These are phyloP conservation scores for Myotisia sp. DNA, from an alignment of 2,329 filamentous ascomycete genomes.

Conservation along the genomic window DNA sequence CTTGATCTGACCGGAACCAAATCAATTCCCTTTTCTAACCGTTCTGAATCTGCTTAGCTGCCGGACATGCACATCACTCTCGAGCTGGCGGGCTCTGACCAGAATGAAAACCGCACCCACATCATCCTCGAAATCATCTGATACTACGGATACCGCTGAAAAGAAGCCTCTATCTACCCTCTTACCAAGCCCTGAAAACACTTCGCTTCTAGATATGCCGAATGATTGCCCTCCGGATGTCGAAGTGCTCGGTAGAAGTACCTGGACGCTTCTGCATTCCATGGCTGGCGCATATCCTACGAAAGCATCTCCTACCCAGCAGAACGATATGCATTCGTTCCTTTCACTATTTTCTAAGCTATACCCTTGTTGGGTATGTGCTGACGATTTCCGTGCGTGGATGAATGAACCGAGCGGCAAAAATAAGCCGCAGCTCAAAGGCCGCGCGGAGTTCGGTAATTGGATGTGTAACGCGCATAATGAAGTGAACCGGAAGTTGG, in stretches of 20 bases:
- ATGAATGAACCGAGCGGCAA: constrained; percentile 44
- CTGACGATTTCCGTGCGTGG: constrained; percentile 77
- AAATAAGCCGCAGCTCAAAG: constrained; percentile 49
- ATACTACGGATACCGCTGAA: constrained; percentile 25
- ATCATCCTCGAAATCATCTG: constrained; percentile 13
- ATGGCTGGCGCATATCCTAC: constrained; percentile 78
- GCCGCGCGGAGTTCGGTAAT: constrained; percentile 33
- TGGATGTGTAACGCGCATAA: constrained; percentile 41
- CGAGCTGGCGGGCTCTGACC: constrained; percentile 33
- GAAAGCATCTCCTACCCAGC: constrained; percentile 51
- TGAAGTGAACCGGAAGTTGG: constrained; percentile 54
- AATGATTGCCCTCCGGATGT: constrained; percentile 81
- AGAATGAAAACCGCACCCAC: constrained; percentile 23
- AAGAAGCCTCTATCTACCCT: not conserved
- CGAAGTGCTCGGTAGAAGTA: constrained; percentile 67
- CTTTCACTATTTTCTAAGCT: constrained; percentile 66
- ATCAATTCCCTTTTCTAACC: constrained; percentile 2
- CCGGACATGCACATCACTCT: constrained; percentile 34
- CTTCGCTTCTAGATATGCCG: constrained; percentile 27
- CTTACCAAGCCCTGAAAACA: not conserved
- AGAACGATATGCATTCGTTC: constrained; percentile 64
- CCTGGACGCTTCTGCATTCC: constrained; percentile 88
- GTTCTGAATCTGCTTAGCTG: constrained; percentile 22
- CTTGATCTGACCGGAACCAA: not conserved
- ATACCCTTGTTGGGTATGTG: constrained; percentile 93